A percentile compares a stretch with the other conserved stretches of the same genome.
Conservation (phyloP, 2,329 filamentous ascomycete genomes). For the Penicillium glabrum region DNA sequence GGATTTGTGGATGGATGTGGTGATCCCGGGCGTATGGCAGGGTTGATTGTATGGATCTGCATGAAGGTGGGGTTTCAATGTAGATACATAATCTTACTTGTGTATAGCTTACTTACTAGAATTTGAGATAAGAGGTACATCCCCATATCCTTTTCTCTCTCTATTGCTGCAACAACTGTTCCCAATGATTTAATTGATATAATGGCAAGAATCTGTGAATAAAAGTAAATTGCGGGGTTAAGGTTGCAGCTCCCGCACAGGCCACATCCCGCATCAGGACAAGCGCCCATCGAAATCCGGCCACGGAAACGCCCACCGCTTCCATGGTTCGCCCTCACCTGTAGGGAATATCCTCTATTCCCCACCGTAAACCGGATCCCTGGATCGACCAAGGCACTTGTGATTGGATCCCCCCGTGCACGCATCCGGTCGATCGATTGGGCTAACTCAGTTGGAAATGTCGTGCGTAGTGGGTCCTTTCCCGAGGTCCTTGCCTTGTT, state of each 20-base stretch:
- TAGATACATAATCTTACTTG: background rate
- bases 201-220: too few relatives aligned
- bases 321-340: background rate
- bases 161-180: too few relatives aligned
- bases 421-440: slow-evolving; percentile 11
- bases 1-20: background rate
- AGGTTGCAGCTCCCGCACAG: slow-evolving; percentile 23
- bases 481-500: background rate
- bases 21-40: background rate
- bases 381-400: background rate
- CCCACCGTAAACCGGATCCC: background rate
- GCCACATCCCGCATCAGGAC: slow-evolving; percentile 2
- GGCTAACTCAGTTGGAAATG: background rate
- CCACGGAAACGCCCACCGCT: background rate
- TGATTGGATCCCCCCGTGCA: slow-evolving; percentile 10
- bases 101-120: too few relatives aligned
- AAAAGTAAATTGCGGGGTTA: slow-evolving; percentile 23
- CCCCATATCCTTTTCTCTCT: too few relatives aligned
- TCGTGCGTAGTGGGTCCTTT: background rate
- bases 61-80: background rate
- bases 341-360: background rate
- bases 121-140: too few relatives aligned
- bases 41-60: background rate
- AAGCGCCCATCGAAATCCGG: background rate
- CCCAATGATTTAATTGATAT: too few relatives aligned